These are phyloP conservation scores for Sindora glabra DNA, from an alignment of 306 rosid genomes.

Conservation along the genomic window DNA sequence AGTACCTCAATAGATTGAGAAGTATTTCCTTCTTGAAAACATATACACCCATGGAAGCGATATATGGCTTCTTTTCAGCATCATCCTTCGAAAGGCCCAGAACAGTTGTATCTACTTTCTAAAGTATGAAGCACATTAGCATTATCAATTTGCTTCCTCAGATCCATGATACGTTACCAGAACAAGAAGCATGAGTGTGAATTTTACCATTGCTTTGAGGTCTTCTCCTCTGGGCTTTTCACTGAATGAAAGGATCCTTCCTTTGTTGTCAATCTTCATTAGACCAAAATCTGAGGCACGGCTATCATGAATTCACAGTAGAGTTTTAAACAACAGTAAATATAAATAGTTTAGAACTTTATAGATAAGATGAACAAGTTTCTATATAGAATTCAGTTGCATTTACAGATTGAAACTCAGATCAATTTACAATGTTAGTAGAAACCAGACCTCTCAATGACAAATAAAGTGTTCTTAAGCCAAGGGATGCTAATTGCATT, in stretches of 20 bases:
- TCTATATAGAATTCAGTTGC: background rate
- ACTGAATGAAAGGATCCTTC: constrained; percentile 56
- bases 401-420: no score
- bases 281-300: constrained; percentile 99
- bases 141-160: constrained; percentile 7
- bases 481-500: no score
- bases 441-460: background rate
- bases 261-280: constrained; percentile 90
- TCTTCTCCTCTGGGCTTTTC: constrained; percentile 82
- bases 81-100: constrained; percentile 80
- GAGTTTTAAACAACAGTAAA: constrained; percentile 10
- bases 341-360: background rate
- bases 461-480: background rate
- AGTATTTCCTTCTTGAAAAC: constrained; percentile 96
- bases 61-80: constrained; percentile 77
- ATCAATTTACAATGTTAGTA: no score
- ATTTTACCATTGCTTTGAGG: constrained; percentile 77
- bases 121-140: constrained; percentile 19
- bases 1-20: constrained; percentile 78
- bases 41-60: constrained; percentile 99
- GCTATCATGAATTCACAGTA: constrained; percentile 32
- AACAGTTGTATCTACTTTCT: constrained; percentile 90
- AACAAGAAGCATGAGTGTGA: constrained; percentile 15
- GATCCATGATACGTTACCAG: background rate
- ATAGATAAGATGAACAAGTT: background rate